Evolutionary conservation across 441 rosid species (phyloP).

Genomic region (Arabidopsis hybrid): DNA sequence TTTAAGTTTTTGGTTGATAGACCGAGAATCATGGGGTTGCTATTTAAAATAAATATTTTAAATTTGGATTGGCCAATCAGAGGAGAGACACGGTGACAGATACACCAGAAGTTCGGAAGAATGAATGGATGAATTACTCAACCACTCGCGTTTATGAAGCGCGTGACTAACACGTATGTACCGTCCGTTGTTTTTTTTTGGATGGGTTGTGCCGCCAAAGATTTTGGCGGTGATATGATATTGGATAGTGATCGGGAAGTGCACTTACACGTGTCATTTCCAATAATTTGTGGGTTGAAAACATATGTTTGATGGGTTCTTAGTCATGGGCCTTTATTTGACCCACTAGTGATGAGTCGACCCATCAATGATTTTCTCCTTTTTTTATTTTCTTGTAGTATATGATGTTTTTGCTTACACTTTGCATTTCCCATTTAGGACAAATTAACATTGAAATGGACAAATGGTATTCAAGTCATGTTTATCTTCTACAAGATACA

Average conservation of each 20-base stretch:
- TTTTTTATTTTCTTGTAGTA: too few relatives aligned
- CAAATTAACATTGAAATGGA: too few relatives aligned
- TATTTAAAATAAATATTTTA: slow-evolving; percentile 3
- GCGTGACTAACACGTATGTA: background rate
- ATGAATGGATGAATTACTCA: background rate
- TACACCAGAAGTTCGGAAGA: slow-evolving; percentile 5
- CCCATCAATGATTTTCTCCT: background rate
- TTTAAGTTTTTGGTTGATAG: background rate
- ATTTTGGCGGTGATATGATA: slow-evolving; percentile 10
- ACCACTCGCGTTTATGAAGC: slow-evolving; percentile 20
- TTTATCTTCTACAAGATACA: background rate
- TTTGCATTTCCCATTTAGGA: background rate
- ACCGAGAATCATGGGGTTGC: slow-evolving; percentile 26
- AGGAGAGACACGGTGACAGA: slow-evolving; percentile 14
- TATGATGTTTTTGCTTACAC: background rate
- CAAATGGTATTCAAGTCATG: too few relatives aligned
- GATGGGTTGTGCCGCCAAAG: slow-evolving; percentile 1
- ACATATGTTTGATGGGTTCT: background rate
- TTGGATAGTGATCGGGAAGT: background rate
- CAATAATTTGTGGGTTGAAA: background rate
- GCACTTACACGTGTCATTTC: background rate
- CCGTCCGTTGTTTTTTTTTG: background rate
- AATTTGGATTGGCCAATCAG: slow-evolving; percentile 26
- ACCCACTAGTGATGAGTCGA: background rate
- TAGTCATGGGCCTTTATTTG: background rate